A percentile compares a stretch with the other conserved stretches of the same genome.
Evolutionary conservation across 176 grass and related monocot genomes (phyloP).

Genomic region (sorghum (Sorghum bicolor)): DNA sequence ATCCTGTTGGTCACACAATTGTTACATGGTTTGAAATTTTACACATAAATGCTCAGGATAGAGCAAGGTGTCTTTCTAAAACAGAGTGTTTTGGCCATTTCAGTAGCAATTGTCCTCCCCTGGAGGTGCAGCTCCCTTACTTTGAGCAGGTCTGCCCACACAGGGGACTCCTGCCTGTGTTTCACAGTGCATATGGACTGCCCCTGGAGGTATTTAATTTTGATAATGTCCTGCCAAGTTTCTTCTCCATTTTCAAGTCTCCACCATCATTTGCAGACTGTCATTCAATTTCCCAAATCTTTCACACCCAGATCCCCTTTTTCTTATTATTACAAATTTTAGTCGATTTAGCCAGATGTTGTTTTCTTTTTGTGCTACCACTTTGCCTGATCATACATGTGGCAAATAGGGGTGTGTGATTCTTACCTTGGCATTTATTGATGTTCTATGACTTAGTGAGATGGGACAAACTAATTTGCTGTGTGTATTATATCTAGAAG

Average conservation of each 20-base stretch:
- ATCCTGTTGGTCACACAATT: not conserved
- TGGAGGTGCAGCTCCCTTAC: not conserved
- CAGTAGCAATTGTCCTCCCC: not conserved
- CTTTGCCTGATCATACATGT: not conserved
- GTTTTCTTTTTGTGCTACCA: no score
- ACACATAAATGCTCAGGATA: not conserved
- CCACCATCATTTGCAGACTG: no score
- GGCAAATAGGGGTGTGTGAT: not conserved
- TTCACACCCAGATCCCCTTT: no score
- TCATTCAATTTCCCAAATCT: no score
- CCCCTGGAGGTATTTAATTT: no score
- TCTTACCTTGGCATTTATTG: not conserved
- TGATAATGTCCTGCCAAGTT: no score
- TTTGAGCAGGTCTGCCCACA: no score
- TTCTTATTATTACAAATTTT: no score
- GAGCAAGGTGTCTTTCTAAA: not conserved
- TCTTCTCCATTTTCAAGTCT: no score
- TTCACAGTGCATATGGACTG: no score
- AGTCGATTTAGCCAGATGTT: no score
- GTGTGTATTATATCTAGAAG: not conserved
- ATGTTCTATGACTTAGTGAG: not conserved
- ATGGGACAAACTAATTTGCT: not conserved
- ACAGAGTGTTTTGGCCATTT: not conserved
- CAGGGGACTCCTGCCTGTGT: no score
- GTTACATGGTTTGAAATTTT: not conserved